phyloP scores from a whole-genome alignment of 2,329 filamentous ascomycete species.

The Talaromyces sp. region DNA sequence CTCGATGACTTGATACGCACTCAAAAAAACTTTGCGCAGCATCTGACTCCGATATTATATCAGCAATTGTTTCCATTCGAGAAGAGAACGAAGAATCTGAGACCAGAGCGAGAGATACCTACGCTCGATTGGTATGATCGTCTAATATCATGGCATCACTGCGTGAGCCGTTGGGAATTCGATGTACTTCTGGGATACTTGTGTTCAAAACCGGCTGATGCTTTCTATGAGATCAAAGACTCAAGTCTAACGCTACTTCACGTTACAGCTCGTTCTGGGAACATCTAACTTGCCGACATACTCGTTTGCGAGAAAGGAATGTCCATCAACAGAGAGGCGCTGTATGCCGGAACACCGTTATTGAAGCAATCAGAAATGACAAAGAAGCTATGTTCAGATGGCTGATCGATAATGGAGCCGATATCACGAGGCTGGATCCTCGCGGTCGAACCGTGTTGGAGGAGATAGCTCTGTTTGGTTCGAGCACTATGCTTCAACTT shows the following conservation, averaged over 20 bases:
- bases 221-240: too few species aligned
- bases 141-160: neutral
- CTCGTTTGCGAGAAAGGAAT: neutral
- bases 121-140: too few species aligned
- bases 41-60: neutral
- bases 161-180: neutral
- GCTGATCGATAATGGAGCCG: neutral
- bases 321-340: neutral
- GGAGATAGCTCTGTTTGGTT: neutral
- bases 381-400: neutral
- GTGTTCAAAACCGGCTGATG: neutral
- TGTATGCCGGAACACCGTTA: neutral
- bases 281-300: neutral
- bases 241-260: neutral
- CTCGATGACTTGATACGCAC: neutral
- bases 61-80: neutral
- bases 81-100: neutral
- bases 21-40: neutral
- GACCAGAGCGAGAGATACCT: neutral
- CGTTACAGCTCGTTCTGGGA: neutral
- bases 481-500: neutral
- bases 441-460: neutral
- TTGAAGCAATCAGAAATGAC: neutral
- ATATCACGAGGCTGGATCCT: neutral
- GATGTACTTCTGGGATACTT: neutral